Evolutionary conservation across 192 early-diverging fungal species (phyloP), one percentile per base, ranked within the genome.

Genomic region (Podila minutissima): DNA sequence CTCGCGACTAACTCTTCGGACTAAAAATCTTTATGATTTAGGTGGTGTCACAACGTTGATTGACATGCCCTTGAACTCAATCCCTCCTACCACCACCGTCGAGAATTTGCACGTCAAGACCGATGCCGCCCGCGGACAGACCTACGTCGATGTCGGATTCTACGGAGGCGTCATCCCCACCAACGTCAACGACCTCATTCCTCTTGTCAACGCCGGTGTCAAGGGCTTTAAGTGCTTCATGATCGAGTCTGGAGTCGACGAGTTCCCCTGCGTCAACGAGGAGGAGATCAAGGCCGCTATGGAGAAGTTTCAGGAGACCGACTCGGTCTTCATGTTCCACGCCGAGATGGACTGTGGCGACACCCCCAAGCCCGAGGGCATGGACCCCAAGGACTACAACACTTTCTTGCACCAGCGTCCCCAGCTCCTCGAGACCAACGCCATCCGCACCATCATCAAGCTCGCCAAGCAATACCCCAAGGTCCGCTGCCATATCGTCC

Each of bases 61-160:
- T 37, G 94, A 95, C 67, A 95, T 95, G 94, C 94, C 94, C 22
- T 87, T 95, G 69, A 95, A 95, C 88, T 91, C 92, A 61, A 95
- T 95, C 68, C 94, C 94, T n/a, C 92, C 93, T 51, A 95, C 94
- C 26, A 93, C 92, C 53, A 94, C 91, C 2, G 89, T 89, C 20
- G 86, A 79, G 26, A 91, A 93, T 57, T 89, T 93, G 58, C 37
- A 88, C 31, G 71, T 83, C 49, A 95, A 95, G 83, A 84, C 90
- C 51, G 77, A 84, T 46, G 91, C 92, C 64, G 92, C 93, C 46
- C 66, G 77, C 26, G 89, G 91, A 20, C 89, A 91, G 74, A 91
- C 90, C 79, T 93, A 89, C 83, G 92, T 94, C 3, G 94, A 95
- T 69, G 91, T 93, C 41, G 94, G 89, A 12, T 91, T 92, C 65